Conservation (phyloP, 805 yeast species). For the Grigorovia transvaalensis region DNA sequence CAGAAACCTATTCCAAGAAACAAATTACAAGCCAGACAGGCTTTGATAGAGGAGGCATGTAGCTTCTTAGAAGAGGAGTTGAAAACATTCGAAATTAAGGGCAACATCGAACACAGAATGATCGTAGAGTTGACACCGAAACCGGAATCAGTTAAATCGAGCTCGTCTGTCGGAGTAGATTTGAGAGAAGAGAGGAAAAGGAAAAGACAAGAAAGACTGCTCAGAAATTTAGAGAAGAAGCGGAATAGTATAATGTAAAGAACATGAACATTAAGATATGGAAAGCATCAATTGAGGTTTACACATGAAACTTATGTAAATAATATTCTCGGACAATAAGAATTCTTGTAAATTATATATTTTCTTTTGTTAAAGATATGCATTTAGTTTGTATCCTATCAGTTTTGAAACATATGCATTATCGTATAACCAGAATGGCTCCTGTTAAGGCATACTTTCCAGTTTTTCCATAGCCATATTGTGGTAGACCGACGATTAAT, state of each 20-base stretch:
- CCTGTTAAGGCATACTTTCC: slow-evolving; percentile 27
- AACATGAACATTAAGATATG: slow-evolving; percentile 1
- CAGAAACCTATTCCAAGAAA: slow-evolving; percentile 25
- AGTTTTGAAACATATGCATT: too few relatives aligned
- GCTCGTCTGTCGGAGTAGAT: slow-evolving; percentile 16
- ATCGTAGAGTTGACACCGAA: slow-evolving; percentile 22
- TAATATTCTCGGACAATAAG: too few relatives aligned
- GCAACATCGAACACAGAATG: slow-evolving; percentile 22
- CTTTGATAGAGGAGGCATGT: slow-evolving; percentile 9
- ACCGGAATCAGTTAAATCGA: slow-evolving; percentile 9
- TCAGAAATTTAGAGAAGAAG: slow-evolving; percentile 17
- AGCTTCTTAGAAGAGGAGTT: neutral
- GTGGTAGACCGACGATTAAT: slow-evolving; percentile 33
- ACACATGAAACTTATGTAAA: neutral
- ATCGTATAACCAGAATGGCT: slow-evolving; percentile 8
- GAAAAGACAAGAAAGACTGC: slow-evolving; percentile 29
- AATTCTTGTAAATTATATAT: too few relatives aligned
- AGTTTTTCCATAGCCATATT: slow-evolving; percentile 27
- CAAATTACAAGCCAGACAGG: slow-evolving; percentile 25
- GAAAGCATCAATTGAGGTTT: neutral
- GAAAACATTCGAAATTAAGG: slow-evolving; percentile 13
- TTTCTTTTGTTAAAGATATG: too few relatives aligned
- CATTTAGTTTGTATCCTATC: too few relatives aligned
- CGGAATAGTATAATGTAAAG: neutral
- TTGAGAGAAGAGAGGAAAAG: slow-evolving; percentile 27